Conservation (phyloP, 2,329 filamentous ascomycete species). For the Lasiodiplodia citricola region DNA sequence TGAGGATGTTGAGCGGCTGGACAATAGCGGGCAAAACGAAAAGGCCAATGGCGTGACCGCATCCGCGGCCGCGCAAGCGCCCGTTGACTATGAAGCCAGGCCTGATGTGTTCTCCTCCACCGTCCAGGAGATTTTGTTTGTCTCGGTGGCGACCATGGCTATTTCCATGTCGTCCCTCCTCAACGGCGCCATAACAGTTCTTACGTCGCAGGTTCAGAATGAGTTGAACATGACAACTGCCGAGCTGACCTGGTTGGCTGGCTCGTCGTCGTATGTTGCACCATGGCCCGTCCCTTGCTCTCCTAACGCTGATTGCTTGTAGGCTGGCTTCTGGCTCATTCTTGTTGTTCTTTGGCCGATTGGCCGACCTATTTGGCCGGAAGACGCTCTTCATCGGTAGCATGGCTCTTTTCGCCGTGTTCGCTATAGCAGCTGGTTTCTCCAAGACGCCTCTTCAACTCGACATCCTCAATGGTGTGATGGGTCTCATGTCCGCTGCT, state of each 20-base stretch:
- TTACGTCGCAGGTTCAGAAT: slow-evolving; percentile 64
- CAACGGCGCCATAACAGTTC: slow-evolving; percentile 64
- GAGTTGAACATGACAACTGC: slow-evolving; percentile 68
- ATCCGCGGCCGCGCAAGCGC: background rate
- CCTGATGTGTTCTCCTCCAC: slow-evolving; percentile 68
- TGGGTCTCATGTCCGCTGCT: slow-evolving; percentile 69
- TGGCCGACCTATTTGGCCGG: slow-evolving; percentile 70
- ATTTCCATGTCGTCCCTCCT: slow-evolving; percentile 68
- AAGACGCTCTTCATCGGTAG: slow-evolving; percentile 65
- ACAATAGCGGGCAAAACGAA: background rate
- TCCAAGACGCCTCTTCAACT: slow-evolving; percentile 63
- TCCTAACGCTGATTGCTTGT: background rate
- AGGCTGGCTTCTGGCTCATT: slow-evolving; percentile 68
- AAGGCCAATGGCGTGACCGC: slow-evolving; percentile 1
- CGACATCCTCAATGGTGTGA: slow-evolving; percentile 66
- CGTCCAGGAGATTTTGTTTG: slow-evolving; percentile 67
- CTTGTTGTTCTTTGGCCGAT: slow-evolving; percentile 68
- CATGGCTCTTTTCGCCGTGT: slow-evolving; percentile 63
- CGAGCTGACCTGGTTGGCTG: slow-evolving; percentile 71
- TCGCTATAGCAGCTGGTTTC: slow-evolving; percentile 65
- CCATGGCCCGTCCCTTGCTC: background rate
- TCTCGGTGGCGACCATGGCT: slow-evolving; percentile 69
- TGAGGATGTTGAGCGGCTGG: slow-evolving; percentile 4
- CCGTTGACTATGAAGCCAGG: slow-evolving; percentile 34
- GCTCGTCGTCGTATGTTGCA: slow-evolving; percentile 59